Evolutionary conservation across 257 asterid species (phyloP).

Genomic region (Fraxinus quadrangulata): DNA sequence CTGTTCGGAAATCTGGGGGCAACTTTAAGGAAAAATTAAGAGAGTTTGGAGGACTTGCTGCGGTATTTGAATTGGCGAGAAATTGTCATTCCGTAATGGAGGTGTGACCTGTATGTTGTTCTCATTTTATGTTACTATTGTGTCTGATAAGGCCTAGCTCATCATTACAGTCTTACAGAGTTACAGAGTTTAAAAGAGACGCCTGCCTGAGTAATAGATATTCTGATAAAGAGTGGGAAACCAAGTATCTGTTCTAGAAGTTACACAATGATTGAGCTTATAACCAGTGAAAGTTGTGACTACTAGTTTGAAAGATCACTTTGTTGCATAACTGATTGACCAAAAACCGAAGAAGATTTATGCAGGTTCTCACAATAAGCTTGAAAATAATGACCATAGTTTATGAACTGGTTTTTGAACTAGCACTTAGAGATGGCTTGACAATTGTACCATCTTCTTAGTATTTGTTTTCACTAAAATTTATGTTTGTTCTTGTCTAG

Average conservation of each 20-base stretch:
- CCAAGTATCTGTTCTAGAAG: neutral
- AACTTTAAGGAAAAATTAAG: conserved; percentile 76
- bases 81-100: conserved; percentile 61
- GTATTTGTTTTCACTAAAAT: neutral
- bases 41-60: conserved; percentile 81
- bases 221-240: conserved; percentile 12
- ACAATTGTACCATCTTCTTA: neutral
- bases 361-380: neutral
- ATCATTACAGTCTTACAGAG: conserved; percentile 10
- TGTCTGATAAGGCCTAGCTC: neutral
- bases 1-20: conserved; percentile 53
- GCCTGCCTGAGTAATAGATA: neutral
- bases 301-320: neutral
- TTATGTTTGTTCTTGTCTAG: neutral
- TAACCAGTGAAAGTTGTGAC: neutral
- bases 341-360: neutral
- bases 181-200: conserved; percentile 1
- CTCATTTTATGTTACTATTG: conserved; percentile 23
- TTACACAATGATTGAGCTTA: neutral
- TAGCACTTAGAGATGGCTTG: neutral
- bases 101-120: conserved; percentile 51
- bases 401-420: neutral
- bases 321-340: neutral
- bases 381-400: neutral
- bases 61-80: conserved; percentile 72